Conservation (phyloP, 1,284 basidiomycete genomes). For the Ganoderma resinaceum region DNA sequence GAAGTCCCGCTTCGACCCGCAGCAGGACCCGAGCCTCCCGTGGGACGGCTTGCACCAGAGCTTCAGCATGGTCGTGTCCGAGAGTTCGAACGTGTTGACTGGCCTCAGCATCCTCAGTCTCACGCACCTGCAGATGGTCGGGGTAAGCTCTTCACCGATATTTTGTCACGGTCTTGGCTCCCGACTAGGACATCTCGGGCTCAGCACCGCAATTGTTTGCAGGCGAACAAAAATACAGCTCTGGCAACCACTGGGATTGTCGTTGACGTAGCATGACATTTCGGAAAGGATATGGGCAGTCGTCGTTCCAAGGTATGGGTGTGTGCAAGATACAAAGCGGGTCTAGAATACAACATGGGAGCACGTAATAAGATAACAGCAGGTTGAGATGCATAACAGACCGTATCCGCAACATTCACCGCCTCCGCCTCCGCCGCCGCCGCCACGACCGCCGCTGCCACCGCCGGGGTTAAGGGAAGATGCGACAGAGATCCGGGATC, state of each 20-base stretch:
- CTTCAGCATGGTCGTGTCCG: constrained; percentile 27
- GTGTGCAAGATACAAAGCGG: constrained; percentile 15
- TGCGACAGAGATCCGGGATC: neutral
- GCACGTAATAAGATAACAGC: constrained; percentile 19
- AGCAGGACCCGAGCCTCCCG: constrained; percentile 23
- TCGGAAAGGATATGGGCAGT: neutral
- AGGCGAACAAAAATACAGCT: constrained; percentile 18
- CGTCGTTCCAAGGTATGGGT: too few relatives aligned
- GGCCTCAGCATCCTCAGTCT: constrained; percentile 30
- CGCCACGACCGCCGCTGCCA: neutral
- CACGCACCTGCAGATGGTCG: constrained; percentile 31
- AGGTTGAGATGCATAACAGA: constrained; percentile 5
- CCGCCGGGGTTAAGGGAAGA: neutral
- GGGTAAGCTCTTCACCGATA: constrained; percentile 17
- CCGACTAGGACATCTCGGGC: neutral
- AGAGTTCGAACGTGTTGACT: neutral
- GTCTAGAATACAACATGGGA: constrained; percentile 20
- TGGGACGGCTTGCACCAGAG: constrained; percentile 30
- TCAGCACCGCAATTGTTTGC: neutral
- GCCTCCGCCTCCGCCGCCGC: neutral
- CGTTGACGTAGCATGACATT: constrained; percentile 11
- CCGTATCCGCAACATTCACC: too few relatives aligned
- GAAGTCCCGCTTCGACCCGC: constrained; percentile 22
- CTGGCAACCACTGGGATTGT: constrained; percentile 14
- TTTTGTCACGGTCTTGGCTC: neutral